Base-by-base conservation (phyloP, 768 basidiomycete genomes). In the Coprinopsis marcescibilis region DNA sequence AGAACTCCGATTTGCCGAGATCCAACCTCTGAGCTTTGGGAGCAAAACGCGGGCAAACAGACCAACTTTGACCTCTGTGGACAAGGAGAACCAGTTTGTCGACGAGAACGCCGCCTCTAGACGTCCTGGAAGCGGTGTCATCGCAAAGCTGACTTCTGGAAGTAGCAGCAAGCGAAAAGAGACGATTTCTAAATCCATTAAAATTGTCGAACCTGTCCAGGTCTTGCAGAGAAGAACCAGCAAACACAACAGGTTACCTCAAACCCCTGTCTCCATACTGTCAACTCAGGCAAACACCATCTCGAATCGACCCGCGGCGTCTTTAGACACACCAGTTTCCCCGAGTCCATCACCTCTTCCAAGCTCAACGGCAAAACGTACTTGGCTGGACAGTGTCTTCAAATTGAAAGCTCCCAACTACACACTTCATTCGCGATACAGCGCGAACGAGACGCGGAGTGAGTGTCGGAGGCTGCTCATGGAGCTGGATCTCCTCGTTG, bases 351-450 rank as follows among this genome's bases (percentile, higher is more conserved):
- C 42, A 23, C 41, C 36, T 14, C 26, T 24, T 13, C 35, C 48
- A 2, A 25, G 10, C 20, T 12, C 32, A 17, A 66, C 68, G 21
- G 76, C 79, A 14, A 83, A 76, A 65, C 78, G 79, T 51, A 78
- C 75, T 42, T 98, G 94, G 95, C 78, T 99, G 51, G 81, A 81
- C 35, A 87, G 83, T 56, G 76, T 96, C 33, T 94, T 97, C 76
- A 86, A 80, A 60, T 83, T 90, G 69, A 89, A 85, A 57, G 81
- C 88, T 0, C 68, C 78, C 24, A 72, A 65, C 24, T 79, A 78
- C 48, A 64, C 55, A 29, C 68, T 93, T 10, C 62, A 78, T 34
- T 89, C 85, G 3, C 63, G 71, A 12, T 71, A 75, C 46, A 79
- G 83, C 49, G 63, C 73, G 10, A 71, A 79, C 51, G 80, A 75